Conservation (phyloP, 305 asterid genomes). For the Fraxinus floribunda region DNA sequence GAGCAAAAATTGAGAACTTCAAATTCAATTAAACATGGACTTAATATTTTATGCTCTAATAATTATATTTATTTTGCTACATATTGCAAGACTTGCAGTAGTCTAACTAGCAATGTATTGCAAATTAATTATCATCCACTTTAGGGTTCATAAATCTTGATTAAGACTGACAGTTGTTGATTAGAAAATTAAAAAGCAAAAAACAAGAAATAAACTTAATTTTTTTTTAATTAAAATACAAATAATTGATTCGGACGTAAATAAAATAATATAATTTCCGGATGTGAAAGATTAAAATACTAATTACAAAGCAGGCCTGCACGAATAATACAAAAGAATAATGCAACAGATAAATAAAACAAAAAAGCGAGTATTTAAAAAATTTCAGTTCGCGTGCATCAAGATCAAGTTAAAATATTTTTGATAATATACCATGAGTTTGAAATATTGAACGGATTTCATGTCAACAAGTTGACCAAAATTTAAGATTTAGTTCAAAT, state of each 20-base stretch:
- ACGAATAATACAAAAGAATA: not conserved
- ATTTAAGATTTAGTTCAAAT: too few relatives aligned
- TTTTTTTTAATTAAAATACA: not conserved
- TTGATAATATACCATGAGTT: too few relatives aligned
- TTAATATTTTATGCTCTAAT: not conserved
- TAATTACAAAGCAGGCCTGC: not conserved
- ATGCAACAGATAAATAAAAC: not conserved
- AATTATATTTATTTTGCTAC: not conserved
- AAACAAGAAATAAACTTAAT: not conserved
- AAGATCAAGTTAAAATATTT: not conserved
- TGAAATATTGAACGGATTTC: too few relatives aligned
- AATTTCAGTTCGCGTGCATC: not conserved
- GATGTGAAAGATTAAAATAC: not conserved
- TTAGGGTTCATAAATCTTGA: not conserved
- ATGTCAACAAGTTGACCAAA: too few relatives aligned
- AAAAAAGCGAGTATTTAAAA: not conserved
- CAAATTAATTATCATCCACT: not conserved
- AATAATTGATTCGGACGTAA: not conserved
- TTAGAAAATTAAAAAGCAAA: too few relatives aligned
- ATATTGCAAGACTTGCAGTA: too few relatives aligned
- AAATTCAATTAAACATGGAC: too few relatives aligned
- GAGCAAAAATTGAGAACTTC: too few relatives aligned
- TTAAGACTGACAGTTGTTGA: not conserved
- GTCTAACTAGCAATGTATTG: too few relatives aligned
- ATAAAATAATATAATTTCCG: not conserved